These are phyloP conservation scores for Kentomonas sorsogonicus DNA, from an alignment of 208 protist genomes.

Conservation along the genomic window DNA sequence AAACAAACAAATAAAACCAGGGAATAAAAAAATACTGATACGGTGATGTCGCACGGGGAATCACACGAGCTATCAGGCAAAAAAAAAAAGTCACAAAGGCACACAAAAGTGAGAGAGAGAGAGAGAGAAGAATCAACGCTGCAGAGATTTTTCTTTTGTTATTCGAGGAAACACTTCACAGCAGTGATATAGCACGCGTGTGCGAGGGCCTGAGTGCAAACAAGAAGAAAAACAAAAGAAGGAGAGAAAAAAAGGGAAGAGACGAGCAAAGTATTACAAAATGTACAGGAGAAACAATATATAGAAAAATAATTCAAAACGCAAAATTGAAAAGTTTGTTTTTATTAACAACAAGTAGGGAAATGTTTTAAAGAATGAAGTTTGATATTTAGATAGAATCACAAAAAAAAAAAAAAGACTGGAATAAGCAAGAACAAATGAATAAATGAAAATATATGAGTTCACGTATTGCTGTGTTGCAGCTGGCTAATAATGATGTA, in stretches of 20 bases:
- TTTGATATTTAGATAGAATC: conserved; percentile 2
- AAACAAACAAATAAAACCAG: too few relatives aligned
- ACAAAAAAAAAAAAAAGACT: background rate
- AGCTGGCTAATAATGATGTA: background rate
- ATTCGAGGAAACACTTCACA: background rate
- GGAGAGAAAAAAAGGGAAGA: background rate
- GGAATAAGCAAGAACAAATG: background rate
- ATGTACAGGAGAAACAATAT: background rate
- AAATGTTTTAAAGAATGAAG: background rate
- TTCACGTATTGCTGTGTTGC: background rate
- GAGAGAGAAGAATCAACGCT: too few relatives aligned
- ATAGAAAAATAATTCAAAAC: too few relatives aligned
- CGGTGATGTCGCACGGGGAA: too few relatives aligned
- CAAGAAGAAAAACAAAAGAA: background rate
- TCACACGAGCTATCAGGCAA: too few relatives aligned
- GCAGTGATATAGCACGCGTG: background rate
- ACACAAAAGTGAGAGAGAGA: too few relatives aligned
- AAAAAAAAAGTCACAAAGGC: too few relatives aligned
- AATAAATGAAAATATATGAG: background rate
- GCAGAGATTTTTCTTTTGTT: conserved; percentile 11
- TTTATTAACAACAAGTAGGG: too few relatives aligned
- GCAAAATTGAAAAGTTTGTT: too few relatives aligned
- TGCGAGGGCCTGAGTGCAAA: background rate
- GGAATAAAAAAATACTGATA: too few relatives aligned
- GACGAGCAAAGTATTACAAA: background rate